A percentile compares a stretch with the other conserved stretches of the same genome.
Conservation (phyloP, 1,139 yeast genomes). For the Nakaseomyces uthaithaninus region DNA sequence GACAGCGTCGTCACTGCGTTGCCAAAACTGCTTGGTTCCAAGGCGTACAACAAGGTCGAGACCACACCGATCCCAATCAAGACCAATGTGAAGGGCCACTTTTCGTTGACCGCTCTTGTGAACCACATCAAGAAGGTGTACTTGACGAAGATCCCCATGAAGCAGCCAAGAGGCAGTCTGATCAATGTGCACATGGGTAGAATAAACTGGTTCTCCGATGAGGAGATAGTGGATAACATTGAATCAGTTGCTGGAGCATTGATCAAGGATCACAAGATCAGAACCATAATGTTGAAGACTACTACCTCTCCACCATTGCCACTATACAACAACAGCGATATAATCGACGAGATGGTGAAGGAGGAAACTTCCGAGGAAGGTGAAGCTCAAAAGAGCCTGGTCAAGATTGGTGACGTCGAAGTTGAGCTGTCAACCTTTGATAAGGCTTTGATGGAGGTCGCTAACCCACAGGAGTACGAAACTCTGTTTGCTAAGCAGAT, state of each 20-base stretch:
- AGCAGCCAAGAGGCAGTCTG: constrained; percentile 69
- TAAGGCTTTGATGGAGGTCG: constrained; percentile 71
- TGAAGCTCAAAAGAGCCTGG: constrained; percentile 31
- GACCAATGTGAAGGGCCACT: constrained; percentile 31
- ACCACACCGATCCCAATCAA: constrained; percentile 70
- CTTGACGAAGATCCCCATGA: constrained; percentile 50
- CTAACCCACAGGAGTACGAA: constrained; percentile 51
- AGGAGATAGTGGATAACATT: constrained; percentile 46
- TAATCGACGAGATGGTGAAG: constrained; percentile 41
- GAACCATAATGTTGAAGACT: constrained; percentile 63
- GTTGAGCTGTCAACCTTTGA: constrained; percentile 56
- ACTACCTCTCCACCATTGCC: constrained; percentile 76
- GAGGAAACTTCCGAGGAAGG: constrained; percentile 31
- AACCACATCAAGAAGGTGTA: constrained; percentile 52
- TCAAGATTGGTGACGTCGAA: constrained; percentile 36
- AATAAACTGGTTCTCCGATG: constrained; percentile 36
- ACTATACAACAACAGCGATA: constrained; percentile 56
- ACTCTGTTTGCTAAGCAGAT: constrained; percentile 35
- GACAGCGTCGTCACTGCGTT: constrained; percentile 70
- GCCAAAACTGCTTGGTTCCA: constrained; percentile 84
- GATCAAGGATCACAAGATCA: constrained; percentile 40
- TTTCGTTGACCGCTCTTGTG: constrained; percentile 49
- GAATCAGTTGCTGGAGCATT: constrained; percentile 48
- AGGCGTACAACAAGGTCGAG: constrained; percentile 55
- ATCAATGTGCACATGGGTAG: constrained; percentile 62